A percentile compares a stretch with the other conserved stretches of the same genome.
Evolutionary conservation across 495 filamentous ascomycete genomes (phyloP).

Genomic region (Lentithecium fluviatile): DNA sequence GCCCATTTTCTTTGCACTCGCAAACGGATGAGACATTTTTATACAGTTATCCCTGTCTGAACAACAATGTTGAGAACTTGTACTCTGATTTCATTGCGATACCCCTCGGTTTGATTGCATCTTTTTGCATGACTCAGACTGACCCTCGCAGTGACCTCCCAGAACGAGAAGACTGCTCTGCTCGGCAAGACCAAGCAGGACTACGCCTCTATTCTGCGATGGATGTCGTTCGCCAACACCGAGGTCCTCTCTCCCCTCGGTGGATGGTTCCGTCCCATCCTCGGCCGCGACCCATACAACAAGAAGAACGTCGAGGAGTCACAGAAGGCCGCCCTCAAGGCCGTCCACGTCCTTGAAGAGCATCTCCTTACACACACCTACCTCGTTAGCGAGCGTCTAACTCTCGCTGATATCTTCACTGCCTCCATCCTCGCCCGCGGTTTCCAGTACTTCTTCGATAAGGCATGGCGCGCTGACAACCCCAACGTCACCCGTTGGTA

Average conservation of each 20-base stretch:
- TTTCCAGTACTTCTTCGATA: constrained; percentile 87
- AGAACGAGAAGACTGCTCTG: constrained; percentile 99
- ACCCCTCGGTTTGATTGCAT: constrained; percentile 43
- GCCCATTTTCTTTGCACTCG: constrained; percentile 8
- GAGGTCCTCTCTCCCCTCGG: constrained; percentile 76
- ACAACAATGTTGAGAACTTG: constrained; percentile 72
- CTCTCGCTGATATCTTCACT: constrained; percentile 89
- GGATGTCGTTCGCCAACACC: constrained; percentile 89
- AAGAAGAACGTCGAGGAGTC: constrained; percentile 92
- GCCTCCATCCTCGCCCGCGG: constrained; percentile 74
- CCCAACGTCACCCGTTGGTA: constrained; percentile 91
- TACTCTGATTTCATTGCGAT: constrained; percentile 56
- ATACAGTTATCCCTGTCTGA: constrained; percentile 99
- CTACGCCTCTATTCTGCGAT: constrained; percentile 92
- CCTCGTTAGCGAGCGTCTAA: constrained; percentile 95
- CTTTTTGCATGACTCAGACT: constrained; percentile 41
- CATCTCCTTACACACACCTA: constrained; percentile 93
- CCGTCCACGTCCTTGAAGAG: constrained; percentile 69
- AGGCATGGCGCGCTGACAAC: constrained; percentile 74
- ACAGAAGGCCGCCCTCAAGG: constrained; percentile 63
- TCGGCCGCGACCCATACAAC: constrained; percentile 84
- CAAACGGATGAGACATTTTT: constrained; percentile 70
- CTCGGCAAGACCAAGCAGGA: constrained; percentile 99
- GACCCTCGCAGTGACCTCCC: constrained; percentile 74
- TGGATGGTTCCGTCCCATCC: constrained; percentile 84